Evolutionary conservation across 305 asterid species (phyloP), one percentile per base, ranked within the genome.

Genomic region (Ajuga reptans): DNA sequence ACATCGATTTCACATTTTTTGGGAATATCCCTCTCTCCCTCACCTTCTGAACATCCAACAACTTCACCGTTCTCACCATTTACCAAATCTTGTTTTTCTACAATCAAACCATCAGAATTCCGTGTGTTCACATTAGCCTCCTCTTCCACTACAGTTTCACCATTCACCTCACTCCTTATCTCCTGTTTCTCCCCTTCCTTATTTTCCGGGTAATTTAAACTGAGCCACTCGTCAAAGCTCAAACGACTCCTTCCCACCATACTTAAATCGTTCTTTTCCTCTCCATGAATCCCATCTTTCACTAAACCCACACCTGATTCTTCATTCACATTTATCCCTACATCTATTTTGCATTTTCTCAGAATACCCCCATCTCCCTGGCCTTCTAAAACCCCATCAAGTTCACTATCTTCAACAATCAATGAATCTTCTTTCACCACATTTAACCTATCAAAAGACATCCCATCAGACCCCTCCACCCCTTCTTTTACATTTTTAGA

Each of bases 151-250:
- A 55, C 49, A 15, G 4, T 21, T 57, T 64, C 75, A 36, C 70
- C 45, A 56, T 51, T 64, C 2, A 3, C 49, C 36, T 5, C 52
- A 18, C 42, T 45, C 4, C 18, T 50, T 16, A 15, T 18, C 43
- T 69, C 75, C 60, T 12, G 7, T 14, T 59, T 6, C 15, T 6
- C 75, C 27, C 58, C 72, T n/a, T 66, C 77, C 21, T 16, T 36
- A 18, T 27, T 72, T 16, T 34, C 72, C 29, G 39, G 45, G 9
- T 45, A 4, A 6, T 31, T 36, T 47, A 24, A 42, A 17, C 59
- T 34, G 10, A 77, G 47, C 85, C 82, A 64, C 31, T 68, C 75
- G 9, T 68, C 70, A 11, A 68, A 77, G 57, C 72, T 73, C 70
- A 74, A 56, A 4, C 41, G 15, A 29, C 58, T 59, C n/a, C 57